Conservation (phyloP, 495 filamentous ascomycete species). For the Astrothelium macrocarpum region DNA sequence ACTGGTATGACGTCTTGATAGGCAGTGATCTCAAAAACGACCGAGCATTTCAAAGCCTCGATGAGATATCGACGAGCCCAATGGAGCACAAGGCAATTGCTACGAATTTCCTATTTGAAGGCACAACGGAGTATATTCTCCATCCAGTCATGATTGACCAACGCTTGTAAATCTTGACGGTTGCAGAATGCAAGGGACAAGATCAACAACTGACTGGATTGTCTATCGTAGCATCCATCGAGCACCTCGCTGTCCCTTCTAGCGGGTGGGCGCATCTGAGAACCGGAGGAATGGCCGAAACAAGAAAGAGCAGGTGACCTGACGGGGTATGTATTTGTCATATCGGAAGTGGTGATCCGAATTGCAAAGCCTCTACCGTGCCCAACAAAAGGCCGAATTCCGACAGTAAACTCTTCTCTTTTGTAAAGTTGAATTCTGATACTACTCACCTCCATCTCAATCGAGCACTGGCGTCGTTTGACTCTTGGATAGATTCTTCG, state of each 20-base stretch:
- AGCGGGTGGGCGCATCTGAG: neutral
- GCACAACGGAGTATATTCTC: neutral
- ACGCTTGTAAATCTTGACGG: neutral
- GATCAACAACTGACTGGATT: neutral
- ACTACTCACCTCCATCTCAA: neutral
- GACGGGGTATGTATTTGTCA: neutral
- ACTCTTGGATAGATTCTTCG: neutral
- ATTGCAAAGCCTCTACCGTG: neutral
- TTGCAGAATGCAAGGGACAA: neutral
- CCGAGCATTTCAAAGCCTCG: neutral
- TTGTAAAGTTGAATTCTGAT: neutral
- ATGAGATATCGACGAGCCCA: neutral
- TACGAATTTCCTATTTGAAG: neutral
- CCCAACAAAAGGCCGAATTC: neutral
- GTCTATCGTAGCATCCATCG: neutral
- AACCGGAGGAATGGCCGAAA: neutral
- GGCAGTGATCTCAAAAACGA: neutral
- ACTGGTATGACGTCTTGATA: neutral
- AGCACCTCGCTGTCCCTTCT: neutral
- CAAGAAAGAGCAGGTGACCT: neutral
- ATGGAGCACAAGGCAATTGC: neutral
- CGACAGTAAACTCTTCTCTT: neutral
- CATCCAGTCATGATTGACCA: neutral
- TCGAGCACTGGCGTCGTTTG: neutral
- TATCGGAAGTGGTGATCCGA: neutral